Base-by-base conservation (phyloP, 192 early-diverging fungal species). In the Backusella luteola region DNA sequence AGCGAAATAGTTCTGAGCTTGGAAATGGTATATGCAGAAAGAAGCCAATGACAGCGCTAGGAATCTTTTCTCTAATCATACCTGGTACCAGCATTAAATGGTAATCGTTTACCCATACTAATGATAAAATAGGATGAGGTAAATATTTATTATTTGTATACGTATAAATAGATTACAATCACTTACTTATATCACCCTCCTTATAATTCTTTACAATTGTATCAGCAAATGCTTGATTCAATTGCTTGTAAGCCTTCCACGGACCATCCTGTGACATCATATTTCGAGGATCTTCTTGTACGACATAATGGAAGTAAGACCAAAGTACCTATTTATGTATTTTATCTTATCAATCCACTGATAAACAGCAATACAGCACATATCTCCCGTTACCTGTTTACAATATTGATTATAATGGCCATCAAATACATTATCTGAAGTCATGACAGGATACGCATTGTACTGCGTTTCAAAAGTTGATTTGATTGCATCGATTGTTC, bases 11-110 rank as follows among this genome's bases (percentile, higher is more conserved):
- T 80, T 99, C 97, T 9, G 94, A 96, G 82, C 92, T 94, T 34
- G 97, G 97, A 83, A 99, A 99, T 0, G 97, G 97, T 52, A 97
- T 96, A 80, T 99, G 97, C 73, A 99, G 81, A 76, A 98, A 99
- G 84, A 99, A 98, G 1, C 96, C 97, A 70, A 99, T 95, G 34
- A 90, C 94, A 36, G 96, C 96, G 32, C 88, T 77, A 1, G 97
- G 97, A 34, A 97, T 79, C 14, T 87, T 87, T 84, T 94, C 84
- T 59, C 97, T 89, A 38, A 99, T 83, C 90, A 99, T 92, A 63
- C 83, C 84, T 5, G 97, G 97, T 26, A 99, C 89, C 46, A 99
- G 86, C 93, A 98, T 94, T 67, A 99, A 85, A 80, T 99, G 97
- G 79, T 99, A 99, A 87, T 99, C 97, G 80, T 99, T 97, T 76